Percentiles rank a stretch among this genome's conserved stretches.
Conservation (phyloP, 768 basidiomycete genomes). For the Russula virescens region DNA sequence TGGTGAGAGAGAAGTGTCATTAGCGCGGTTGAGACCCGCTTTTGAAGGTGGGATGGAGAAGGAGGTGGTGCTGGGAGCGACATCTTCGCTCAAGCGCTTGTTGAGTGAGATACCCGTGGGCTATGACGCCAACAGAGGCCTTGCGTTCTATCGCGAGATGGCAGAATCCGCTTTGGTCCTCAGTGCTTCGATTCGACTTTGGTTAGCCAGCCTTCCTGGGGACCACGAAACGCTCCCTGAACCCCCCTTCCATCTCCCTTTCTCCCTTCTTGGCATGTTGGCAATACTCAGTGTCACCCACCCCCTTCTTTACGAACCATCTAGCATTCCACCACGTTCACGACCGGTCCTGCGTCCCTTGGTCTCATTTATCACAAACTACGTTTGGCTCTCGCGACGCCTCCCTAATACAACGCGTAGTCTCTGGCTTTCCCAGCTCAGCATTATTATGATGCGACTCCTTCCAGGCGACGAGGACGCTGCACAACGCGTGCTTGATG, state of each 20-base stretch:
- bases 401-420: slow-evolving; percentile 51
- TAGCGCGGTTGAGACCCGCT: slow-evolving; percentile 34
- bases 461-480: slow-evolving; percentile 72
- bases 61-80: slow-evolving; percentile 25
- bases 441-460: slow-evolving; percentile 48
- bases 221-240: slow-evolving; percentile 35
- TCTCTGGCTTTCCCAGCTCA: slow-evolving; percentile 63
- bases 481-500: slow-evolving; percentile 40
- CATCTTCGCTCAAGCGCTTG: slow-evolving; percentile 22
- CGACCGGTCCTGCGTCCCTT: slow-evolving; percentile 45
- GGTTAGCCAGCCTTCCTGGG: slow-evolving; percentile 56
- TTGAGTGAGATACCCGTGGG: slow-evolving; percentile 19
- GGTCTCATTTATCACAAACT: slow-evolving; percentile 46
- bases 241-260: slow-evolving; percentile 61
- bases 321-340: slow-evolving; percentile 28
- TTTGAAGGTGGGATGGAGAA: slow-evolving; percentile 37
- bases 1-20: slow-evolving; percentile 43
- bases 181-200: slow-evolving; percentile 50
- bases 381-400: slow-evolving; percentile 53
- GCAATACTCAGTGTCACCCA: slow-evolving; percentile 47
- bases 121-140: slow-evolving; percentile 7
- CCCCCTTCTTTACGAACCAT: slow-evolving; percentile 42
- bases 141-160: slow-evolving; percentile 29
- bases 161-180: slow-evolving; percentile 37
- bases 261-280: slow-evolving; percentile 47